phyloP scores from a whole-genome alignment of 1,139 yeast genomes.

The Chernovozyma aurita region DNA sequence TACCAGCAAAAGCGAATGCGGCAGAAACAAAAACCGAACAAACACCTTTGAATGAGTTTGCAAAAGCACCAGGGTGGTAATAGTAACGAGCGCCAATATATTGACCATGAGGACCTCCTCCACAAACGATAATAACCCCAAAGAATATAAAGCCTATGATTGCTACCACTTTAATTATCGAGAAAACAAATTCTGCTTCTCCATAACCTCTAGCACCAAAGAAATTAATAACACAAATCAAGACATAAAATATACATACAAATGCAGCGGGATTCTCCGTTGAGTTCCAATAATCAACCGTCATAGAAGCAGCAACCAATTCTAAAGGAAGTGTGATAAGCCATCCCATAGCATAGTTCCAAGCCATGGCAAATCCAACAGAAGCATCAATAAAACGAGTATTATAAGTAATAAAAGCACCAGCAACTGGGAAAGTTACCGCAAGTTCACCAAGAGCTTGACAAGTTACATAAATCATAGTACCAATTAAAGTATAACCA shows the following conservation, averaged over 20 bases:
- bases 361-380: slow-evolving; percentile 32
- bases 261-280: slow-evolving; percentile 28
- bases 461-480: slow-evolving; percentile 27
- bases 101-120: slow-evolving; percentile 28
- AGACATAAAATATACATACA: slow-evolving; percentile 26
- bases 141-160: slow-evolving; percentile 29
- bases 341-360: slow-evolving; percentile 24
- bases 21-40: slow-evolving; percentile 37
- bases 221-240: slow-evolving; percentile 26
- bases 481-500: slow-evolving; percentile 28
- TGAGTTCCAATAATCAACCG: slow-evolving; percentile 27
- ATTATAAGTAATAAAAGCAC: slow-evolving; percentile 30
- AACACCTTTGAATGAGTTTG: slow-evolving; percentile 40
- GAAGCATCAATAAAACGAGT: slow-evolving; percentile 31
- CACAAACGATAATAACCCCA: slow-evolving; percentile 27
- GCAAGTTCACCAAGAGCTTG: slow-evolving; percentile 34
- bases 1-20: slow-evolving; percentile 39
- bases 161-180: slow-evolving; percentile 28
- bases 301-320: slow-evolving; percentile 29
- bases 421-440: slow-evolving; percentile 30
- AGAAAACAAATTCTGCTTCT: slow-evolving; percentile 31
- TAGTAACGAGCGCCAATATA: slow-evolving; percentile 23
- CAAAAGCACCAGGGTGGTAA: slow-evolving; percentile 31
- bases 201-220: slow-evolving; percentile 34
- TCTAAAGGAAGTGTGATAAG: slow-evolving; percentile 28